A percentile compares a stretch with the other conserved stretches of the same genome.
Conservation (phyloP, 1,284 basidiomycete genomes). For the Naganishia cerealis region DNA sequence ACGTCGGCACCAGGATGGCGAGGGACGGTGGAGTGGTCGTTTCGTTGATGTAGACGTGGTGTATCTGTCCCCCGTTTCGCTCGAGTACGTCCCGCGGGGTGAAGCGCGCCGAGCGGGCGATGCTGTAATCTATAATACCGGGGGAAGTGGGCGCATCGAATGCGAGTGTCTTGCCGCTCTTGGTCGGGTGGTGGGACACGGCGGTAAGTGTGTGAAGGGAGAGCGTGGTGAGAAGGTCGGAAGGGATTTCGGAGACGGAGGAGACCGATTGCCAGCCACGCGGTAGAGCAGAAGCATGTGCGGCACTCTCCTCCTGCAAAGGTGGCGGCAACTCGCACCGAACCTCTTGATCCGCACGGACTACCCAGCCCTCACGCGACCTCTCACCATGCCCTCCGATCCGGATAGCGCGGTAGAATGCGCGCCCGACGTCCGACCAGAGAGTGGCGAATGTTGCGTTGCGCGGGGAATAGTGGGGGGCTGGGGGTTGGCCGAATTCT, state of each 20-base stretch:
- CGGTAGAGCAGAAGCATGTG: not conserved
- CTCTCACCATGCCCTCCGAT: constrained; percentile 15
- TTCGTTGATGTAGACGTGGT: constrained; percentile 19
- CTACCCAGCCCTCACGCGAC: constrained; percentile 27
- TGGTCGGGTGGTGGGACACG: not conserved
- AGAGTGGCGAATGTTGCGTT: constrained; percentile 24
- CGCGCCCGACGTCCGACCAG: constrained; percentile 30
- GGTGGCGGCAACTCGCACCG: constrained; percentile 7
- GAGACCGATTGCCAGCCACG: constrained; percentile 9
- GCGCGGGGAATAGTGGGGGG: not conserved
- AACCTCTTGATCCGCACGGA: constrained; percentile 22
- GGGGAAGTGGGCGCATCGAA: constrained; percentile 23
- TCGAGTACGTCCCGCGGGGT: not conserved
- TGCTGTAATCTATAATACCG: constrained; percentile 11
- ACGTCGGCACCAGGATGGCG: not conserved
- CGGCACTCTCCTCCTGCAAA: not conserved
- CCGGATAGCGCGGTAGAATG: constrained; percentile 20
- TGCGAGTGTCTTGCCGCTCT: not conserved
- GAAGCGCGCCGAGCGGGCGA: constrained; percentile 3
- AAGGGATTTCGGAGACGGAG: constrained; percentile 10
- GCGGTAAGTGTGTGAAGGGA: not conserved
- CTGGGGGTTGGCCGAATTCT: constrained; percentile 19
- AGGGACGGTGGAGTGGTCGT: not conserved
- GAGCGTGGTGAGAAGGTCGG: not conserved
- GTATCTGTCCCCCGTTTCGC: not conserved